phyloP scores from a whole-genome alignment of 805 yeast genomes.

The Zygoascus biomembranicola region DNA sequence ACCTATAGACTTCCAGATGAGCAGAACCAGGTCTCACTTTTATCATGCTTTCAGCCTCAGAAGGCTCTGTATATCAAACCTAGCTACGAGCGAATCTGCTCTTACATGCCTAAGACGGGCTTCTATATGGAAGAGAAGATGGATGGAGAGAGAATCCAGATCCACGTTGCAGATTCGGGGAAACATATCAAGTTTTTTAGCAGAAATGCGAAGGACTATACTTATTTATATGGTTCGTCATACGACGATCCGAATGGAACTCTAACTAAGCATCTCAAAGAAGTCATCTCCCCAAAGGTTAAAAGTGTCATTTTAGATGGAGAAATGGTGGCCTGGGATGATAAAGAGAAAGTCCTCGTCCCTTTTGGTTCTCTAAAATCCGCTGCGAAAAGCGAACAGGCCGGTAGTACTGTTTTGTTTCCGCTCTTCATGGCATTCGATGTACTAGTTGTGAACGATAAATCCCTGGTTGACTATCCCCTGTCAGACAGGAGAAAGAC shows the following conservation, averaged over 20 bases:
- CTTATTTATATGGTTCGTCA: conserved; percentile 56
- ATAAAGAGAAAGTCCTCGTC: conserved; percentile 38
- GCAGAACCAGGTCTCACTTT: conserved; percentile 34
- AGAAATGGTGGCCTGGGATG: conserved; percentile 88
- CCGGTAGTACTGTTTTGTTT: conserved; percentile 20
- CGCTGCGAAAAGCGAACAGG: conserved; percentile 50
- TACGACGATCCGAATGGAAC: conserved; percentile 37
- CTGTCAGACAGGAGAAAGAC: conserved; percentile 49
- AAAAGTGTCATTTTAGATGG: conserved; percentile 61
- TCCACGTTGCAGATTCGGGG: conserved; percentile 54
- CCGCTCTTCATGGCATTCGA: conserved; percentile 53
- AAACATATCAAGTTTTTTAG: conserved; percentile 44
- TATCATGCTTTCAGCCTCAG: conserved; percentile 68
- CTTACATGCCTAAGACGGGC: conserved; percentile 33
- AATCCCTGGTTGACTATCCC: conserved; percentile 46
- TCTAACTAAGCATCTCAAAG: conserved; percentile 43
- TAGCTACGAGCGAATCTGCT: conserved; percentile 44
- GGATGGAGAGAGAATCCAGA: conserved; percentile 84
- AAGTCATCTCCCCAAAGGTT: conserved; percentile 28
- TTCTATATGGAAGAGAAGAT: conserved; percentile 83
- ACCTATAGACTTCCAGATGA: conserved; percentile 33
- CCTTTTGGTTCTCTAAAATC: conserved; percentile 79
- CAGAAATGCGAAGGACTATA: conserved; percentile 65
- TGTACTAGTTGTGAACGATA: conserved; percentile 59
- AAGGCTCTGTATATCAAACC: conserved; percentile 49